phyloP scores from a whole-genome alignment of 495 filamentous ascomycete species.

The Clavariopsis aquatica region DNA sequence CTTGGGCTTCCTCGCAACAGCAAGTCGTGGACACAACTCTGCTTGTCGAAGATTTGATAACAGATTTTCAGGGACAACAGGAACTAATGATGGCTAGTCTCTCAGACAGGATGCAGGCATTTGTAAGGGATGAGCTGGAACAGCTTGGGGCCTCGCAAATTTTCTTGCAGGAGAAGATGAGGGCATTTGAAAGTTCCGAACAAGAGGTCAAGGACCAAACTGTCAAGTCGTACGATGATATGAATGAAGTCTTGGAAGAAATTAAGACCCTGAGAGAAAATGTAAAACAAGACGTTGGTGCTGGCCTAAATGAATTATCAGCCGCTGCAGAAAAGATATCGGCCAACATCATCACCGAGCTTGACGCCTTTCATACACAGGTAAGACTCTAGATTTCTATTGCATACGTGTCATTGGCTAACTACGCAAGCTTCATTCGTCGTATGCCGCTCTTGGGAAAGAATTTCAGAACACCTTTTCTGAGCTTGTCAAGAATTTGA shows the following conservation, averaged over 20 bases:
- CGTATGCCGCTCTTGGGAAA: slow-evolving; percentile 83
- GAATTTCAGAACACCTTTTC: slow-evolving; percentile 88
- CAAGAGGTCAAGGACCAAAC: slow-evolving; percentile 67
- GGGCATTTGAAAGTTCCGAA: slow-evolving; percentile 65
- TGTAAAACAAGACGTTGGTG: slow-evolving; percentile 80
- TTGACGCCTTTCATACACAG: slow-evolving; percentile 76
- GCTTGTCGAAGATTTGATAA: slow-evolving; percentile 71
- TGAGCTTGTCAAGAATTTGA: slow-evolving; percentile 68
- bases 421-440: slow-evolving; percentile 66
- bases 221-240: slow-evolving; percentile 72
- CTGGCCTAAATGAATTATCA: slow-evolving; percentile 81
- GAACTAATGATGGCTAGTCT: slow-evolving; percentile 65
- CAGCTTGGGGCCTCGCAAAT: slow-evolving; percentile 65
- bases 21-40: slow-evolving; percentile 73
- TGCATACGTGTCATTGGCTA: slow-evolving; percentile 16
- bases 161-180: slow-evolving; percentile 67
- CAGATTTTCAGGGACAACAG: slow-evolving; percentile 68
- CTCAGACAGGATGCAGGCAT: slow-evolving; percentile 67
- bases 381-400: slow-evolving; percentile 41
- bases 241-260: slow-evolving; percentile 88
- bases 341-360: slow-evolving; percentile 84
- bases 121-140: slow-evolving; percentile 69
- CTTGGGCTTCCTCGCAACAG: slow-evolving; percentile 73
- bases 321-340: slow-evolving; percentile 84
- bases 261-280: slow-evolving; percentile 85